A percentile compares a stretch with the other conserved stretches of the same genome.
Conservation (phyloP, 441 rosid species). For the Populus hybrid region DNA sequence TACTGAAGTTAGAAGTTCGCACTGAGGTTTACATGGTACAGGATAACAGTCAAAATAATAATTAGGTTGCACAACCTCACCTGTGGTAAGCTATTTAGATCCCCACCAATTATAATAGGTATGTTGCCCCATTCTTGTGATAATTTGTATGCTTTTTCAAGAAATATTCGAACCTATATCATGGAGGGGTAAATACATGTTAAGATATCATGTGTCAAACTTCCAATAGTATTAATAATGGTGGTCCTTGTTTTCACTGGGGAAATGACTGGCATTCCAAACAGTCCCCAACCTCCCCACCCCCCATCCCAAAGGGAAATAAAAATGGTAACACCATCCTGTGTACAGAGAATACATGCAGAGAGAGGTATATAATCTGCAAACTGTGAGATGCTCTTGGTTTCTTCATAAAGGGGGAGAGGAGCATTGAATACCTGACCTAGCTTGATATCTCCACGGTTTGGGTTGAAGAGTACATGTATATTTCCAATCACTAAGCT, state of each 20-base stretch:
- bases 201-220: not conserved
- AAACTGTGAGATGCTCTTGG: not conserved
- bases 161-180: slow-evolving; percentile 63
- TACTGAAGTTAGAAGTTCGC: slow-evolving; percentile 17
- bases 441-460: slow-evolving; percentile 88
- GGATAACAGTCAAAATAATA: slow-evolving; percentile 4
- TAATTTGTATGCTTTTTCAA: slow-evolving; percentile 74
- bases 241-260: not conserved
- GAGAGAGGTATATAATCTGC: not conserved
- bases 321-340: not conserved
- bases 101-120: slow-evolving; percentile 86
- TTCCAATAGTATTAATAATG: not conserved
- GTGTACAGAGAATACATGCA: not conserved
- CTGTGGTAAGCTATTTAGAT: slow-evolving; percentile 81
- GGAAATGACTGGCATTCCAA: not conserved
- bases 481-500: slow-evolving; percentile 74
- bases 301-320: not conserved
- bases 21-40: slow-evolving; percentile 10
- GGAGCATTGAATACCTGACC: slow-evolving; percentile 65
- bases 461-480: slow-evolving; percentile 87
- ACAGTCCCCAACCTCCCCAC: not conserved
- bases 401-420: not conserved
- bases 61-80: slow-evolving; percentile 32
- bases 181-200: not conserved
- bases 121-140: slow-evolving; percentile 80